Evolutionary conservation across 495 filamentous ascomycete genomes (phyloP).

Genomic region (Lasiosphaeriaceae sp.): DNA sequence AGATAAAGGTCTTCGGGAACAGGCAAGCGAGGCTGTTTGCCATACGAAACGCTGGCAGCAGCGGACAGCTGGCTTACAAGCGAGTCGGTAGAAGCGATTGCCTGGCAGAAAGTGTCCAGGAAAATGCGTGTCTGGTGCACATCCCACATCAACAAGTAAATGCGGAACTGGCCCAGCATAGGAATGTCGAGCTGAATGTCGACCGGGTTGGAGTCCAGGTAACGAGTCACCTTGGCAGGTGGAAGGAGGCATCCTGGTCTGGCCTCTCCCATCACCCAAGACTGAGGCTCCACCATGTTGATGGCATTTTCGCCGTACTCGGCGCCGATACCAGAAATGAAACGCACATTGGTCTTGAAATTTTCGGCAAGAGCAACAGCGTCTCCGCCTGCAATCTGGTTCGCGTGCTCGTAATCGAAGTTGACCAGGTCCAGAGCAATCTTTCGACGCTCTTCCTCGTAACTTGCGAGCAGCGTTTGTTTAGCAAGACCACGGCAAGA

Average conservation of each 20-base stretch:
- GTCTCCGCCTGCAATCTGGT: slow-evolving; percentile 56
- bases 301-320: slow-evolving; percentile 58
- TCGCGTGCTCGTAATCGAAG: slow-evolving; percentile 60
- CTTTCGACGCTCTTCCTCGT: slow-evolving; percentile 58
- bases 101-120: slow-evolving; percentile 49
- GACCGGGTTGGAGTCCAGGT: slow-evolving; percentile 66
- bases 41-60: slow-evolving; percentile 50
- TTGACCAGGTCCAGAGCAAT: slow-evolving; percentile 63
- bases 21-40: slow-evolving; percentile 44
- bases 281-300: slow-evolving; percentile 38
- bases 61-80: slow-evolving; percentile 46
- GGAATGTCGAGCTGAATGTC: slow-evolving; percentile 72
- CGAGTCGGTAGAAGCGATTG: slow-evolving; percentile 37
- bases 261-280: slow-evolving; percentile 42
- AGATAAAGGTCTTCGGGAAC: slow-evolving; percentile 54
- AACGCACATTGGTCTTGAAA: slow-evolving; percentile 62
- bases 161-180: slow-evolving; percentile 62
- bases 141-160: slow-evolving; percentile 61
- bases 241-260: slow-evolving; percentile 57
- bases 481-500: slow-evolving; percentile 54
- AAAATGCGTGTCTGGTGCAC: slow-evolving; percentile 49
- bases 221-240: slow-evolving; percentile 62
- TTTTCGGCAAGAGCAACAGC: slow-evolving; percentile 54
- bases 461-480: slow-evolving; percentile 56
- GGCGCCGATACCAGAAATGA: slow-evolving; percentile 64